Evolutionary conservation across 2,329 filamentous ascomycete genomes (phyloP), one percentile per base, ranked within the genome.

Genomic region (Nemania sp.): DNA sequence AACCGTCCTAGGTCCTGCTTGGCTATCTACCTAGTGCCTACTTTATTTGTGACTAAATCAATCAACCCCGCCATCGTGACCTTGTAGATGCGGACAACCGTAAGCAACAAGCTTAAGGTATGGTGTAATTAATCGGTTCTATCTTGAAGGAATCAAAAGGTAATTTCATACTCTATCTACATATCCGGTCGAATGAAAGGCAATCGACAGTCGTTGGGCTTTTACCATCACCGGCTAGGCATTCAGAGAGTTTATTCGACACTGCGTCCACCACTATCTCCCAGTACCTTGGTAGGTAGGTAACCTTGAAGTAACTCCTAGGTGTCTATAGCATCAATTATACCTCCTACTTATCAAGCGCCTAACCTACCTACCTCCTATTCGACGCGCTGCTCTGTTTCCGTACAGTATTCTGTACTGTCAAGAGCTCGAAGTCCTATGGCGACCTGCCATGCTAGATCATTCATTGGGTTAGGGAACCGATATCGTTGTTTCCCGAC

Each of bases 41-140:
- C n/a, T 20, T 5, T n/a, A n/a, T n/a, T n/a, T n/a, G n/a, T 18
- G 11, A 54, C 32, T 59, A 32, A 49, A 7, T 27, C 29, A 47
- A 35, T 64, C 43, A 64, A 58, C 64, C 59, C 64, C 64, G 45
- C 64, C 64, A 67, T 64, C 52, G 38, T 52, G 29, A 45, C 29
- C 63, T 41, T 41, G 7, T 26, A 22, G 22, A 24, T 20, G 18
- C n/a, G 45, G n/a, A 10, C 35, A 13, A 41, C 35, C 13, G 6
- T n/a, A 45, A n/a, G 6, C n/a, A 45, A 18, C n/a, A 45, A 3
- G 41, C 5, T n/a, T 5, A 8, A n/a, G 41, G 18, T 45, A 20
- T 45, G 18, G 41, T 3, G 41, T 5, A 4, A 45, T 45, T 20
- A 8, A 45, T 20, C 41, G 18, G 20, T 20, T 45, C 41, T 20